Conservation (phyloP, 2,329 filamentous ascomycete genomes). For the Fusarium austroafricanum region DNA sequence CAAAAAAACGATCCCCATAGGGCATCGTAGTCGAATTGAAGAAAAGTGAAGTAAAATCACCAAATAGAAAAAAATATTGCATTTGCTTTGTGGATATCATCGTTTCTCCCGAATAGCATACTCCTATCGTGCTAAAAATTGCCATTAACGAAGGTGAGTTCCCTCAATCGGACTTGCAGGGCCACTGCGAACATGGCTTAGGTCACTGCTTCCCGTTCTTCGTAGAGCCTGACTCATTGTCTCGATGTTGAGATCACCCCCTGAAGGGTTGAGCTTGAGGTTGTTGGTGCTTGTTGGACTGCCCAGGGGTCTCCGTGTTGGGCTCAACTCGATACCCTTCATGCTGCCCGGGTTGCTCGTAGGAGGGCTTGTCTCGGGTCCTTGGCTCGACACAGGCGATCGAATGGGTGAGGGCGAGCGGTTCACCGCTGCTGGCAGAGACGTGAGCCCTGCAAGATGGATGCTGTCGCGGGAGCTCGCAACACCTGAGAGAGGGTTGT, state of each 20-base stretch:
- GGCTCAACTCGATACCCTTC: slow-evolving; percentile 79
- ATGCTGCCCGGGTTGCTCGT: slow-evolving; percentile 80
- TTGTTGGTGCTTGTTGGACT: slow-evolving; percentile 71
- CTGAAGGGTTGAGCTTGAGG: slow-evolving; percentile 54
- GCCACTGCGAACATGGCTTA: slow-evolving; percentile 67
- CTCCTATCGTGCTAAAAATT: not conserved
- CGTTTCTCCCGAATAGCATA: slow-evolving; percentile 11
- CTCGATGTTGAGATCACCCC: slow-evolving; percentile 84
- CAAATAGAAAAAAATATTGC: slow-evolving; percentile 32
- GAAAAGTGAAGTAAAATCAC: slow-evolving; percentile 37
- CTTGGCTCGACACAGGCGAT: slow-evolving; percentile 80
- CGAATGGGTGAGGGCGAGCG: slow-evolving; percentile 84
- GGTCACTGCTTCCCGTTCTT: slow-evolving; percentile 85
- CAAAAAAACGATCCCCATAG: slow-evolving; percentile 31
- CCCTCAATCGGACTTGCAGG: slow-evolving; percentile 68
- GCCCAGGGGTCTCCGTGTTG: slow-evolving; percentile 67
- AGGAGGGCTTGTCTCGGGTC: slow-evolving; percentile 75
- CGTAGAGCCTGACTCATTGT: slow-evolving; percentile 92
- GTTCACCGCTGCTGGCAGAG: slow-evolving; percentile 65
- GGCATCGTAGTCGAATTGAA: slow-evolving; percentile 38
- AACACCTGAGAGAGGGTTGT: slow-evolving; percentile 66
- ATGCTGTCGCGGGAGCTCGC: slow-evolving; percentile 74
- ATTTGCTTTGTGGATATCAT: slow-evolving; percentile 38
- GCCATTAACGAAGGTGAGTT: slow-evolving; percentile 46
- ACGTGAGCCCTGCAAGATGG: slow-evolving; percentile 75